A percentile compares a stretch with the other conserved stretches of the same genome.
phyloP scores from a whole-genome alignment of 2,329 filamentous ascomycete genomes.

The Botrytis aclada region DNA sequence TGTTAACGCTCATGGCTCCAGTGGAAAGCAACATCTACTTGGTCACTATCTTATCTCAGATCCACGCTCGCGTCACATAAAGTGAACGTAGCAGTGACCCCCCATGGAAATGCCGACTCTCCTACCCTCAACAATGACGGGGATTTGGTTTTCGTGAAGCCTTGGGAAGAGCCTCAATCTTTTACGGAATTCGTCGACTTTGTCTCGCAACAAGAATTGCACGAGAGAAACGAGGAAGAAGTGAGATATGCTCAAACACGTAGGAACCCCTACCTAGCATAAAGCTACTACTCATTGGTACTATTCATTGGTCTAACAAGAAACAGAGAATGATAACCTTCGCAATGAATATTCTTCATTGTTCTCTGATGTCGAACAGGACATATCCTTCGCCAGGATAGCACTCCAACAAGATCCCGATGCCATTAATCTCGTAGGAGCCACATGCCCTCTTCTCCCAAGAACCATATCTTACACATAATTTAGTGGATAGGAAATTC shows the following conservation, averaged over 20 bases:
- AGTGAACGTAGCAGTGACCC: slow-evolving; percentile 19
- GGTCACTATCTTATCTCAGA: slow-evolving; percentile 18
- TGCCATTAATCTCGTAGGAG: slow-evolving; percentile 62
- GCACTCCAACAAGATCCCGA: slow-evolving; percentile 65
- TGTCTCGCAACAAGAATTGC: slow-evolving; percentile 54
- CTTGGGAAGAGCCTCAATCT: slow-evolving; percentile 61
- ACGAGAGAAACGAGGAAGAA: slow-evolving; percentile 40
- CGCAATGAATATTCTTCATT: slow-evolving; percentile 67
- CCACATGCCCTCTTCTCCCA: background rate
- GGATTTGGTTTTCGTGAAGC: slow-evolving; percentile 63
- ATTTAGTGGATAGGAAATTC: slow-evolving; percentile 69
- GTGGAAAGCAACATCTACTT: slow-evolving; percentile 19
- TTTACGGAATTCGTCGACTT: slow-evolving; percentile 63
- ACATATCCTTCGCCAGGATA: slow-evolving; percentile 70
- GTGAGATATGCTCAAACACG: slow-evolving; percentile 74
- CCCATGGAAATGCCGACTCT: slow-evolving; percentile 49
- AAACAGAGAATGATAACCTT: slow-evolving; percentile 74
- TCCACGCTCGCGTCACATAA: slow-evolving; percentile 15
- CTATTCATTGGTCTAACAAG: background rate
- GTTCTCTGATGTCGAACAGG: slow-evolving; percentile 58
- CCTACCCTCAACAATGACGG: slow-evolving; percentile 44
- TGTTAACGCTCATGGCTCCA: background rate
- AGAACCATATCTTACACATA: background rate
- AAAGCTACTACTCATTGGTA: background rate
- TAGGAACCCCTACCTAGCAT: slow-evolving; percentile 40